phyloP scores from a whole-genome alignment of 805 yeast species.

The Wickerhamiella cacticola region DNA sequence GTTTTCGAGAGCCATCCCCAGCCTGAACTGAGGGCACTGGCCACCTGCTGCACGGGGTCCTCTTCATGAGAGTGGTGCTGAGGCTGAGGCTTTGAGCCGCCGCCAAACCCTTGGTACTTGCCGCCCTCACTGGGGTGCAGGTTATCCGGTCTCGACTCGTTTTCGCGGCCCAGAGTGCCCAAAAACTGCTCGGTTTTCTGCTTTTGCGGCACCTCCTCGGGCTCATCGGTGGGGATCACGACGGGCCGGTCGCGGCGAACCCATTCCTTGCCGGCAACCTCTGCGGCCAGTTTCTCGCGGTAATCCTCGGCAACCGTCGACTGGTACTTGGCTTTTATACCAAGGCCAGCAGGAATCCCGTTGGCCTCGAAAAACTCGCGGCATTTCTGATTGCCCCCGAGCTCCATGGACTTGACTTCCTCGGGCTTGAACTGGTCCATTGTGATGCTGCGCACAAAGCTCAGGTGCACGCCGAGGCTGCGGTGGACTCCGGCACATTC shows the following conservation, averaged over 20 bases:
- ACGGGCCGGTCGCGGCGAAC: constrained; percentile 36
- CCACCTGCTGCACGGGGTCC: constrained; percentile 53
- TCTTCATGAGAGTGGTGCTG: constrained; percentile 26
- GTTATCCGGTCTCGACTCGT: constrained; percentile 60
- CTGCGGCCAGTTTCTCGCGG: constrained; percentile 64
- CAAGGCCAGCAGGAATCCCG: constrained; percentile 54
- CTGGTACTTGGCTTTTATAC: constrained; percentile 67
- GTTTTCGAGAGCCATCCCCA: constrained; percentile 90
- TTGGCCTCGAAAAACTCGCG: constrained; percentile 53
- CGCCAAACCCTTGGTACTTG: constrained; percentile 83
- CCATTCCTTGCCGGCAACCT: constrained; percentile 61
- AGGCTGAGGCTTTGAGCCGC: constrained; percentile 29
- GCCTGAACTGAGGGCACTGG: constrained; percentile 83
- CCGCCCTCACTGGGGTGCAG: constrained; percentile 93
- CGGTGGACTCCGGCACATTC: constrained; percentile 95
- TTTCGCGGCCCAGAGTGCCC: constrained; percentile 61
- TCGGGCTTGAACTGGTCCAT: constrained; percentile 98
- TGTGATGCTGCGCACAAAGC: constrained; percentile 91
- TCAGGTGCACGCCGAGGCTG: constrained; percentile 91
- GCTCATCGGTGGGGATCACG: constrained; percentile 18
- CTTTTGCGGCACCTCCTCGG: constrained; percentile 12
- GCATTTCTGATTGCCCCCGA: constrained; percentile 81
- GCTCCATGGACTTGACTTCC: constrained; percentile 80
- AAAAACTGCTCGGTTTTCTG: constrained; percentile 62
- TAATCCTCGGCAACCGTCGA: constrained; percentile 92